phyloP scores from a whole-genome alignment of 1,139 yeast species.

The Suhomyces wounanorum region DNA sequence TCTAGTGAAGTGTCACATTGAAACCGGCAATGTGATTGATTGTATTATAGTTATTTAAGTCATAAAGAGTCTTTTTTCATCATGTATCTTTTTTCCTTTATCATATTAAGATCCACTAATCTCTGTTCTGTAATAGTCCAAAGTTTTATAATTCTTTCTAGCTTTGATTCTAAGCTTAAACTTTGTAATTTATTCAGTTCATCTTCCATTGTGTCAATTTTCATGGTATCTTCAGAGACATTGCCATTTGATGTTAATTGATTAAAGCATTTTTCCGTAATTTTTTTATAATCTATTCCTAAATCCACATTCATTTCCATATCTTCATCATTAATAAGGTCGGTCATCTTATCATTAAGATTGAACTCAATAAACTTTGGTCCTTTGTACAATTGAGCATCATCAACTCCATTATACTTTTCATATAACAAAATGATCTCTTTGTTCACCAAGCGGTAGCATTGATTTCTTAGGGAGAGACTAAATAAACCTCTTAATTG shows the following conservation, averaged over 20 bases:
- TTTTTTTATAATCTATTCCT: conserved; percentile 13
- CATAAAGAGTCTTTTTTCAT: conserved; percentile 19
- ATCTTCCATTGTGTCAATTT: conserved; percentile 29
- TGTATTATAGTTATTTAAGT: conserved; percentile 38
- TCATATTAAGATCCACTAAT: conserved; percentile 40
- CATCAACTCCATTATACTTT: conserved; percentile 16
- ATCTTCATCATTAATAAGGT: conserved; percentile 12
- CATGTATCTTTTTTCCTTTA: conserved; percentile 30
- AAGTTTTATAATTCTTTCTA: conserved; percentile 57
- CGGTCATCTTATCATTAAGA: conserved; percentile 13
- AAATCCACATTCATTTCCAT: conserved; percentile 5
- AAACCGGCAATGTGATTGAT: conserved; percentile 63
- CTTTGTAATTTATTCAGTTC: conserved; percentile 28
- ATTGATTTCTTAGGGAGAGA: conserved; percentile 54
- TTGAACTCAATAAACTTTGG: conserved; percentile 24
- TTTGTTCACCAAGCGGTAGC: conserved; percentile 61
- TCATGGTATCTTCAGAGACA: conserved; percentile 14
- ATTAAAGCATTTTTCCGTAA: conserved; percentile 14
- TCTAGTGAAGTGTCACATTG: conserved; percentile 61
- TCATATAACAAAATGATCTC: conserved; percentile 38
- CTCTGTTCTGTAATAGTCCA: conserved; percentile 65
- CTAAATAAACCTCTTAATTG: conserved; percentile 54
- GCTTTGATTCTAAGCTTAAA: conserved; percentile 44
- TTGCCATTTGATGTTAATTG: conserved; percentile 8
- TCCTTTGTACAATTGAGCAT: conserved; percentile 20